Evolutionary conservation across 1,284 basidiomycete species (phyloP), one percentile per base, ranked within the genome.

Genomic region (Termitomyces sp.): DNA sequence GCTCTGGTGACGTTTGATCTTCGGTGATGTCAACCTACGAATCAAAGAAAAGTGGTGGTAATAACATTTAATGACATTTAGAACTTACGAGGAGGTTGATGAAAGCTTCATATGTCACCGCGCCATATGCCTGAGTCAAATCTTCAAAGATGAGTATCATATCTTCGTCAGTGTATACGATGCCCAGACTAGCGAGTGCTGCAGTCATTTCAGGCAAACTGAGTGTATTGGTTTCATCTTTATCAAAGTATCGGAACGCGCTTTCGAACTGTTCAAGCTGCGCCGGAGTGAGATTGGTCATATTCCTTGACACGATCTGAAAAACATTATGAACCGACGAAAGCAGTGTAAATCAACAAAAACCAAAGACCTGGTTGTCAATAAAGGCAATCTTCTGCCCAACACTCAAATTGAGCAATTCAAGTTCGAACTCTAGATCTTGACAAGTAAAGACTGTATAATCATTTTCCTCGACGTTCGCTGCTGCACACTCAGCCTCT

Each of bases 241-340:
- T 88, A 71, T 98, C 95, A 67, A 99, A 99, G 73, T 98, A 95
- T 55, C 96, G 84, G 83, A 98, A 99, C 1, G 95, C 97, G 65
- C 88, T 86, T 69, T 98, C 95, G 62, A 98, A 98, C 68, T 98
- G 95, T 70, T 98, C 95, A 24, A 98, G 78, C 68, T 98, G 94
- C 2, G 94, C 94, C 0, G 97, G 94, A 0, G 95, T 97, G 59
- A 98, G 72, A 67, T 94, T 94, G 26, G 91, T 90, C 82, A 92
- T 87, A 59, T 92, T 92, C 45, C 90, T 79, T 5, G 95, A 95
- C 0, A 98, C 90, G 65, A 98, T 93, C 88, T 93, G 59, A 13
- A 26, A 54, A 34, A 2, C 13, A 40, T 26, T 15, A 49, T 65
- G 41, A 65, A 48, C 52, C 38, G 19, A 38, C 24, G 2, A 42